Evolutionary conservation across 345 rosid genomes (phyloP), one percentile per base, ranked within the genome.

Genomic region (Dovyalis caffra): DNA sequence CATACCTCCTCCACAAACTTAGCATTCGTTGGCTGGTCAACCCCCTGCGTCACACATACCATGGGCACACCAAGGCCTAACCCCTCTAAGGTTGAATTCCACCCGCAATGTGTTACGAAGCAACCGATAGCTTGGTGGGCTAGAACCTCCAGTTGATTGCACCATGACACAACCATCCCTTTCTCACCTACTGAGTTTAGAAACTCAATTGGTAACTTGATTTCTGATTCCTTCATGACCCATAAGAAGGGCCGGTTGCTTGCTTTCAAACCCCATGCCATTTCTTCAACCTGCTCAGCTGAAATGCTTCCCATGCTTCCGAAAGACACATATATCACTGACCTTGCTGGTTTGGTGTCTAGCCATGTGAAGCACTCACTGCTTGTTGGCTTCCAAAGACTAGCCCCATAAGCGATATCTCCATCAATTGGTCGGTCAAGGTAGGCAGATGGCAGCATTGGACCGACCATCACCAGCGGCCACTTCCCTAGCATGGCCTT

Each of bases 21-120:
- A 20, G 89, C 86, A 73, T 88, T 84, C 1, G 80, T 81, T 5
- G 85, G 86, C 80, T 88, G 89, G 74, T 84, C 91, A 37, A 80
- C 76, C 80, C 86, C 74, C 58, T 81, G 80, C 0, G 85, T 80
- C 49, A 80, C 38, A 8, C 79, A 66, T 74, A 86, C 82, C 86
- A 86, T 78, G 8, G 87, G 86, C 69, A 86, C 78, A 6, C 88
- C 86, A 1, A 86, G 77, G 77, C 84, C 82, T 74, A 85, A 2
- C 34, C 78, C 87, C 68, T 87, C 88, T 16, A 83, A 57, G 1
- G 79, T 85, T 3, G 88, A 87, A 75, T 87, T 87, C 88, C 90
- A 87, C 37, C 88, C 88, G 65, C 86, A 78, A 32, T 85, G 90
- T 5, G 83, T 85, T 5, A 87, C 43, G 49, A 86, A 86, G 71